Evolutionary conservation across 1,284 basidiomycete genomes (phyloP).

Genomic region (Golubevia pallescens): DNA sequence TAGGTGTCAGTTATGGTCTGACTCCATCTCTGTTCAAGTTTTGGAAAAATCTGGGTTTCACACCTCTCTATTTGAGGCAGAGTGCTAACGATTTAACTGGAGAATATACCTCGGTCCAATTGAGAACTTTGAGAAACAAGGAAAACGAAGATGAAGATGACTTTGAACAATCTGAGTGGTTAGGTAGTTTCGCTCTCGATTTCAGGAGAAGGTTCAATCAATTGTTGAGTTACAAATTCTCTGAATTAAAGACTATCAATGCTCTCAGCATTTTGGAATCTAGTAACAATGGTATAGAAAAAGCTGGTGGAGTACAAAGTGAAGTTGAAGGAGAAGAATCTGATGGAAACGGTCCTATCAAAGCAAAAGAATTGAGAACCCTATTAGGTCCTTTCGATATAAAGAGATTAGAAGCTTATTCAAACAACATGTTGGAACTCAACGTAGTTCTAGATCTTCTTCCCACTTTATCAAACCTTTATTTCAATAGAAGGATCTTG

Average conservation of each 20-base stretch:
- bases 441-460: conserved; percentile 93
- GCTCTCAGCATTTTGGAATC: conserved; percentile 89
- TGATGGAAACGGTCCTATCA: conserved; percentile 10
- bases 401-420: conserved; percentile 92
- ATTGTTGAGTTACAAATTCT: conserved; percentile 90
- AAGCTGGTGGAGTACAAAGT: too few species aligned
- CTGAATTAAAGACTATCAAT: conserved; percentile 85
- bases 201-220: conserved; percentile 89
- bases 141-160: conserved; percentile 55
- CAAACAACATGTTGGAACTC: conserved; percentile 94
- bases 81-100: conserved; percentile 93
- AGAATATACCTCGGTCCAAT: conserved; percentile 94
- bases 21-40: conserved; percentile 89
- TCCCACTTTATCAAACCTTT: conserved; percentile 78
- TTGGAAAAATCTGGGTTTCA: conserved; percentile 92
- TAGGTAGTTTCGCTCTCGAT: conserved; percentile 89
- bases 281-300: conserved; percentile 66
- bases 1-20: conserved; percentile 94
- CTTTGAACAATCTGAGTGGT: conserved; percentile 72
- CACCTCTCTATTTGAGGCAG: conserved; percentile 91
- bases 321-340: too few species aligned
- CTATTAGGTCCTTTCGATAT: conserved; percentile 90
- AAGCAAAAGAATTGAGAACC: conserved; percentile 75
- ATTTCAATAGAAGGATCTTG: conserved; percentile 69
- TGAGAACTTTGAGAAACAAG: conserved; percentile 67